Evolutionary conservation across 768 basidiomycete species (phyloP).

Genomic region (Pholiota conissans): DNA sequence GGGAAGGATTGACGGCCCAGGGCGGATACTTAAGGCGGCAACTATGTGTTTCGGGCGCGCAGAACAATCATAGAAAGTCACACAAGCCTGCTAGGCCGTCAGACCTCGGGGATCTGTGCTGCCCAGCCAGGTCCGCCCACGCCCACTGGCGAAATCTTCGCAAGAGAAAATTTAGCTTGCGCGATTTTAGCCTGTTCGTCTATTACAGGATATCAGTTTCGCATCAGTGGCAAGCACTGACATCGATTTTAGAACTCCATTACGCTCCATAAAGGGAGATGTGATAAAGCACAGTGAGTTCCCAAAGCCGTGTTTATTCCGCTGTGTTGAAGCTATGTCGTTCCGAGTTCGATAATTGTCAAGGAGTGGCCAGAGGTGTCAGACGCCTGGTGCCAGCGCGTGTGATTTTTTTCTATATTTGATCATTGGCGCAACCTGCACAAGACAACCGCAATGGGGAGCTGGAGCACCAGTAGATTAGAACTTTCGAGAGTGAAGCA

Average conservation of each 20-base stretch:
- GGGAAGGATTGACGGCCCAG: background rate
- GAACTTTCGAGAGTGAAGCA: background rate
- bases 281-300: background rate
- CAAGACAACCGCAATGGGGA: too few species aligned
- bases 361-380: background rate
- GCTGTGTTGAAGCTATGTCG: background rate
- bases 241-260: background rate
- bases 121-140: background rate
- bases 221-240: background rate
- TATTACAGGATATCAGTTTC: constrained; percentile 8
- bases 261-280: background rate
- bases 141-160: constrained; percentile 19
- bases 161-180: constrained; percentile 17
- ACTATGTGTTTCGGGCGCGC: background rate
- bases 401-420: background rate
- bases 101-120: constrained; percentile 4
- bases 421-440: background rate
- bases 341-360: background rate
- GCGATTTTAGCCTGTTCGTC: constrained; percentile 16
- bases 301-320: background rate
- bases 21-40: constrained; percentile 6
- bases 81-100: background rate
- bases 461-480: background rate
- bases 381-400: background rate
- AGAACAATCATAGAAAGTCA: background rate